Evolutionary conservation across 495 filamentous ascomycete species (phyloP).

Genomic region (Penicillium nucicola): DNA sequence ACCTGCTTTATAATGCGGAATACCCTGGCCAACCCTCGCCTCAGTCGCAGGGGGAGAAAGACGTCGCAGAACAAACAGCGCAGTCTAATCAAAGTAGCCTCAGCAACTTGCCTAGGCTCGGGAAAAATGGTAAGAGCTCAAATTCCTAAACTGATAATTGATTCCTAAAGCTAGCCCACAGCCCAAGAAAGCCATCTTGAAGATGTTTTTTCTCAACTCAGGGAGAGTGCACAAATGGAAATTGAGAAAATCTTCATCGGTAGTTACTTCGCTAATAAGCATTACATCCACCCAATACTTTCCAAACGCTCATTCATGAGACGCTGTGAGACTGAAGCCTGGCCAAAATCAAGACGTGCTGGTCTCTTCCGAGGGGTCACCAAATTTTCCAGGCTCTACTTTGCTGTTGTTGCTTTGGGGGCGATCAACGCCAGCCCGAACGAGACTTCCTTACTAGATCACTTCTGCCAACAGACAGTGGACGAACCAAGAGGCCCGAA

Average conservation of each 20-base stretch:
- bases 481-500: not conserved
- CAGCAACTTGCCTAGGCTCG: not conserved
- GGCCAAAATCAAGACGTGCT: conserved; percentile 6
- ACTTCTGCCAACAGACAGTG: conserved; percentile 15
- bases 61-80: not conserved
- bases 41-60: conserved; percentile 1
- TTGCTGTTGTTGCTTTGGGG: conserved; percentile 23
- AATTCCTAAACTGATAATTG: too few species aligned
- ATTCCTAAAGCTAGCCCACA: not conserved
- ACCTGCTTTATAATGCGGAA: conserved; percentile 22
- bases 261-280: conserved; percentile 27
- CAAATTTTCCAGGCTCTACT: conserved; percentile 21
- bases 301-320: conserved; percentile 20
- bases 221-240: conserved; percentile 14
- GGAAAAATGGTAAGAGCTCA: not conserved
- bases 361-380: conserved; percentile 12
- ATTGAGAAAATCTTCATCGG: conserved; percentile 28
- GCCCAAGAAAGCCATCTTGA: not conserved
- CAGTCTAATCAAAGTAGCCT: not conserved
- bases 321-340: conserved; percentile 20
- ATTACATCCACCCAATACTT: conserved; percentile 25
- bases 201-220: conserved; percentile 5
- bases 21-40: conserved; percentile 14
- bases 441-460: conserved; percentile 18
- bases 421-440: conserved; percentile 24